Evolutionary conservation across 805 yeast genomes (phyloP).

Genomic region (Saccharomyces eubayanus): DNA sequence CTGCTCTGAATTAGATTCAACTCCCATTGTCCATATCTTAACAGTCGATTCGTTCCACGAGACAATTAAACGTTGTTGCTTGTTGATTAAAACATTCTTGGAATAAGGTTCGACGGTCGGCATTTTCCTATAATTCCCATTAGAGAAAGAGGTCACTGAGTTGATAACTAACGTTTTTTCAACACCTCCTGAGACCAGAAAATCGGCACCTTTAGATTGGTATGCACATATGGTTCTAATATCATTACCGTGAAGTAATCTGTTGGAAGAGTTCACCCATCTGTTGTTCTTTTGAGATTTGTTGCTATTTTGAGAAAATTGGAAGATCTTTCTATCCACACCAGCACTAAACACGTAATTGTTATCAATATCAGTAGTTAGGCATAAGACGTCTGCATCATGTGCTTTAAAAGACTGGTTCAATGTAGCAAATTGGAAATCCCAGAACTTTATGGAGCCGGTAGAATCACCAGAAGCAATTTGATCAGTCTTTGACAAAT

Average conservation of each 20-base stretch:
- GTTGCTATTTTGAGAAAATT: conserved; percentile 38
- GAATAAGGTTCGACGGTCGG: conserved; percentile 49
- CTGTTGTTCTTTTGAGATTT: conserved; percentile 27
- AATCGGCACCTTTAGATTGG: conserved; percentile 59
- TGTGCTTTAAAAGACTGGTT: conserved; percentile 76
- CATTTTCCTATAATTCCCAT: conserved; percentile 63
- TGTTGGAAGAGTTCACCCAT: conserved; percentile 72
- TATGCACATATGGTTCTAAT: conserved; percentile 66
- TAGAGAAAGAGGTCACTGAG: conserved; percentile 56
- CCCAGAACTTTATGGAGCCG: conserved; percentile 92
- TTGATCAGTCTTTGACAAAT: conserved; percentile 55
- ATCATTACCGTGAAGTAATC: conserved; percentile 80
- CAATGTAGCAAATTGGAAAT: conserved; percentile 62
- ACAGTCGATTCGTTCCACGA: conserved; percentile 79
- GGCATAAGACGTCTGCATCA: conserved; percentile 81
- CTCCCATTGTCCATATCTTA: conserved; percentile 65
- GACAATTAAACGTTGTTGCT: conserved; percentile 43
- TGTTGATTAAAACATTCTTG: conserved; percentile 44
- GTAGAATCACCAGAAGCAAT: conserved; percentile 96
- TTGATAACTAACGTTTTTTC: conserved; percentile 59
- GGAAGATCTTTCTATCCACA: conserved; percentile 83
- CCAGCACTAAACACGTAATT: conserved; percentile 78
- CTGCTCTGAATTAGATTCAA: conserved; percentile 21
- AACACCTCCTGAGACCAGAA: conserved; percentile 76
- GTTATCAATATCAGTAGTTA: conserved; percentile 53